These are phyloP conservation scores for Phytophthora capsici DNA, from an alignment of 352 stramenopile species.

Conservation along the genomic window DNA sequence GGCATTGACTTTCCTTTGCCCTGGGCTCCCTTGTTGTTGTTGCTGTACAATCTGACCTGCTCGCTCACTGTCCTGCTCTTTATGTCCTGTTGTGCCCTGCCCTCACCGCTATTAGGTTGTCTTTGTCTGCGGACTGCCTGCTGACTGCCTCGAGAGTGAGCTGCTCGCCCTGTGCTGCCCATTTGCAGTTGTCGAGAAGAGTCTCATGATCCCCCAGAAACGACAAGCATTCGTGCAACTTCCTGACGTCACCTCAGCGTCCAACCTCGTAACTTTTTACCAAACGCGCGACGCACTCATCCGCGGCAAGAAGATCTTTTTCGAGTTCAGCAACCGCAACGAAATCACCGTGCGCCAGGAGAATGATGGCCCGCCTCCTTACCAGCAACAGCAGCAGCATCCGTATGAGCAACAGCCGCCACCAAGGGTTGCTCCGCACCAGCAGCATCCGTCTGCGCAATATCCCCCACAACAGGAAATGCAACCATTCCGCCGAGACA, in stretches of 20 bases:
- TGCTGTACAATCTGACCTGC: conserved; percentile 5
- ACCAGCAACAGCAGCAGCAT: conserved; percentile 44
- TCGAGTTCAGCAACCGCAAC: conserved; percentile 74
- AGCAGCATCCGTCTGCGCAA: conserved; percentile 33
- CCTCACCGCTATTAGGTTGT: conserved; percentile 57
- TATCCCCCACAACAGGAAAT: conserved; percentile 28
- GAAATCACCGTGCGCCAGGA: conserved; percentile 58
- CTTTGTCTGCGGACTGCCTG: conserved; percentile 76
- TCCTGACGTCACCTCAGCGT: conserved; percentile 62
- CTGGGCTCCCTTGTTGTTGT: conserved; percentile 9
- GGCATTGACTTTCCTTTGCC: conserved; percentile 2
- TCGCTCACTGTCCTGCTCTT: conserved; percentile 31
- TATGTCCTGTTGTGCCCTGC: conserved; percentile 35
- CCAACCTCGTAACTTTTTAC: conserved; percentile 84
- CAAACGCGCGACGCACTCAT: conserved; percentile 77
- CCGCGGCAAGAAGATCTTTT: conserved; percentile 81
- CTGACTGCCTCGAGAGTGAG: conserved; percentile 84
- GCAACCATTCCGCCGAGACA: conserved; percentile 13
- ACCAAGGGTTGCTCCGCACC: conserved; percentile 21
- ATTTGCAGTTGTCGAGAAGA: conserved; percentile 85
- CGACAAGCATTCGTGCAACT: conserved; percentile 85
- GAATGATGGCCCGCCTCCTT: conserved; percentile 23
- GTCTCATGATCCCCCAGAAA: conserved; percentile 75
- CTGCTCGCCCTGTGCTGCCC: conserved; percentile 82
- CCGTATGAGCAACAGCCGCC: conserved; percentile 16